A percentile compares a stretch with the other conserved stretches of the same genome.
phyloP scores from a whole-genome alignment of 805 yeast species.

The Wickerhamomyces silvicola region DNA sequence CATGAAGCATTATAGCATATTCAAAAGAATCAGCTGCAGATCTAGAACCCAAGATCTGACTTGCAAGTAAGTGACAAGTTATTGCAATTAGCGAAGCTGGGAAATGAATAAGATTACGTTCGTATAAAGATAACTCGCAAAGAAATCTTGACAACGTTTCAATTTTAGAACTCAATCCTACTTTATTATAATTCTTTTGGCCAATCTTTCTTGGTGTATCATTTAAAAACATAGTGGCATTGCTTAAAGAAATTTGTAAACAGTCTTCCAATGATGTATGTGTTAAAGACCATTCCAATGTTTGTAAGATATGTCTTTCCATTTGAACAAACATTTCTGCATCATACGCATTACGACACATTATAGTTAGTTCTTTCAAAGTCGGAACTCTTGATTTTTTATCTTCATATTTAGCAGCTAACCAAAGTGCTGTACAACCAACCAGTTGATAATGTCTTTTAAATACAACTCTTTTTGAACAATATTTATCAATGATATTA shows the following conservation, averaged over 20 bases:
- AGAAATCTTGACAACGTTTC: slow-evolving; percentile 38
- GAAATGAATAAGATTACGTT: slow-evolving; percentile 39
- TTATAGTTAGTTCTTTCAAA: slow-evolving; percentile 52
- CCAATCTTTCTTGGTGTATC: slow-evolving; percentile 17
- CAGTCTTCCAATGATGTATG: slow-evolving; percentile 24
- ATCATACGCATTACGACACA: slow-evolving; percentile 63
- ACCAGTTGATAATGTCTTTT: slow-evolving; percentile 79
- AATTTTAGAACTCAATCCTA: slow-evolving; percentile 7
- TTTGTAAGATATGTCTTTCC: slow-evolving; percentile 70
- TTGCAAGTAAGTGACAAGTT: slow-evolving; percentile 45
- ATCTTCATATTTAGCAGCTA: slow-evolving; percentile 73
- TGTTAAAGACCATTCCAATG: slow-evolving; percentile 56
- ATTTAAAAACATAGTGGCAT: slow-evolving; percentile 6
- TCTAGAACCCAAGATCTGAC: slow-evolving; percentile 35
- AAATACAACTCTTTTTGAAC: slow-evolving; percentile 72
- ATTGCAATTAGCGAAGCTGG: slow-evolving; percentile 42
- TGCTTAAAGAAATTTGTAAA: slow-evolving; percentile 16
- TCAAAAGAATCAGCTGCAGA: slow-evolving; percentile 18
- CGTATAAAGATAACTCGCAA: slow-evolving; percentile 47
- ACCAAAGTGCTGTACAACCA: slow-evolving; percentile 83
- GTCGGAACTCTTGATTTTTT: slow-evolving; percentile 62
- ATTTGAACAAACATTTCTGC: slow-evolving; percentile 62
- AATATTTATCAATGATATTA: slow-evolving; percentile 74
- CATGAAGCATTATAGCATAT: slow-evolving; percentile 7
- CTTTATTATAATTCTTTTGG: slow-evolving; percentile 11